Conservation (phyloP, 106 monocot species). For the Allium sativum region DNA sequence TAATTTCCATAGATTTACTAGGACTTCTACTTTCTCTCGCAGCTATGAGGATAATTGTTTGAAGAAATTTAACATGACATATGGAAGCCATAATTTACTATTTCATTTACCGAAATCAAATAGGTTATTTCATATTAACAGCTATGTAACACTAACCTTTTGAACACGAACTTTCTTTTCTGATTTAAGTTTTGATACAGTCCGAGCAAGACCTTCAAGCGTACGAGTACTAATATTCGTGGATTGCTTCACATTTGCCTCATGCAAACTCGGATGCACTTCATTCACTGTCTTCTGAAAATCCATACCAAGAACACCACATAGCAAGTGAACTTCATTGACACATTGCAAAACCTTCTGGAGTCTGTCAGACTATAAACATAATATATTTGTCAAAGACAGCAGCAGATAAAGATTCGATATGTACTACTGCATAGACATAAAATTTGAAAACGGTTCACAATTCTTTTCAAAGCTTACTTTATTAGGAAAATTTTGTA, state of each 20-base stretch:
- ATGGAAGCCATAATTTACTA: background rate
- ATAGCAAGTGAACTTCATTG: conserved; percentile 75
- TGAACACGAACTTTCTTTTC: conserved; percentile 46
- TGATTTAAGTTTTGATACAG: conserved; percentile 44
- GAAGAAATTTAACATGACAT: background rate
- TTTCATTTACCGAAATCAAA: background rate
- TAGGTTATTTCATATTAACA: too few species aligned
- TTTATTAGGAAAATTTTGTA: too few species aligned
- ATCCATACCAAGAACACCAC: conserved; percentile 72
- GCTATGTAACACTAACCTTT: conserved; percentile 33
- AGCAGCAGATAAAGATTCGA: too few species aligned
- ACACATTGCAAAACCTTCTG: conserved; percentile 58
- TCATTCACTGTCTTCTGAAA: conserved; percentile 63
- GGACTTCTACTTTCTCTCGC: conserved; percentile 46
- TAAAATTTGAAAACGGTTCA: too few species aligned
- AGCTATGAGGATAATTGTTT: conserved; percentile 23
- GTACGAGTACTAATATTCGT: conserved; percentile 71
- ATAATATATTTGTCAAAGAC: too few species aligned
- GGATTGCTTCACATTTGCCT: conserved; percentile 25
- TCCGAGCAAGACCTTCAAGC: conserved; percentile 50
- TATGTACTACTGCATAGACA: too few species aligned
- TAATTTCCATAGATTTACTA: conserved; percentile 75
- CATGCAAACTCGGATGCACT: conserved; percentile 83
- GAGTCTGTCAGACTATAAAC: conserved; percentile 66
- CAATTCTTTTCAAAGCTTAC: too few species aligned